Evolutionary conservation across 2,329 filamentous ascomycete genomes (phyloP).

Genomic region (Pseudogymnoascus sp.): DNA sequence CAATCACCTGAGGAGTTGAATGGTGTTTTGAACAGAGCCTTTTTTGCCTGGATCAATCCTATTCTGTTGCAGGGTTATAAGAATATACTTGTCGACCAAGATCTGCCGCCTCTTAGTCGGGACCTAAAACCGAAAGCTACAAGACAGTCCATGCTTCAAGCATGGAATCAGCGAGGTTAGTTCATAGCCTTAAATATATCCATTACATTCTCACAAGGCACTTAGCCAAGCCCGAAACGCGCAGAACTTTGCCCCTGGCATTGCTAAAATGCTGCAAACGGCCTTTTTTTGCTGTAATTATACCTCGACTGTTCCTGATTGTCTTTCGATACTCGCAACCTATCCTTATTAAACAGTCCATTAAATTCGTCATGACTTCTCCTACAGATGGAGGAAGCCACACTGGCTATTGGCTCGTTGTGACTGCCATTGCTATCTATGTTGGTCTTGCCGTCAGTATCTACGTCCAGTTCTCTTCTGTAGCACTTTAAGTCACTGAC

Average conservation of each 20-base stretch:
- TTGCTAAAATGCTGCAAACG: constrained; percentile 26
- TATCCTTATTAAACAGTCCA: constrained; percentile 32
- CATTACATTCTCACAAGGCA: too few species aligned
- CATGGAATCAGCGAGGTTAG: constrained; percentile 15
- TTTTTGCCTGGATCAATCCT: constrained; percentile 22
- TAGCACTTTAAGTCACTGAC: neutral
- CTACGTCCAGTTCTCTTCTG: neutral
- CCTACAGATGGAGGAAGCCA: too few species aligned
- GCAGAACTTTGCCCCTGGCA: constrained; percentile 25
- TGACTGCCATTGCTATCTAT: constrained; percentile 25
- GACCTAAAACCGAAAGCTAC: constrained; percentile 14
- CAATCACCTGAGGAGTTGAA: constrained; percentile 16
- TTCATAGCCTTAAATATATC: constrained; percentile 9
- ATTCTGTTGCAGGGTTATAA: constrained; percentile 17
- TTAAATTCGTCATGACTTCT: constrained; percentile 25
- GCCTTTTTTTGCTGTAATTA: constrained; percentile 27
- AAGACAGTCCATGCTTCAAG: neutral
- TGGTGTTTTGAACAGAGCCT: constrained; percentile 14
- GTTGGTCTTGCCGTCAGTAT: constrained; percentile 31
- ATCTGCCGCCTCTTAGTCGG: constrained; percentile 17
- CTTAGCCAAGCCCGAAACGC: constrained; percentile 22
- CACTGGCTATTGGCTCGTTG: too few species aligned
- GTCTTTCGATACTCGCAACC: constrained; percentile 36
- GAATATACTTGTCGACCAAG: constrained; percentile 16
- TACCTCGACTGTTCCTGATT: constrained; percentile 32